Conservation (phyloP, 768 basidiomycete genomes). For the Boletellus emodensis region DNA sequence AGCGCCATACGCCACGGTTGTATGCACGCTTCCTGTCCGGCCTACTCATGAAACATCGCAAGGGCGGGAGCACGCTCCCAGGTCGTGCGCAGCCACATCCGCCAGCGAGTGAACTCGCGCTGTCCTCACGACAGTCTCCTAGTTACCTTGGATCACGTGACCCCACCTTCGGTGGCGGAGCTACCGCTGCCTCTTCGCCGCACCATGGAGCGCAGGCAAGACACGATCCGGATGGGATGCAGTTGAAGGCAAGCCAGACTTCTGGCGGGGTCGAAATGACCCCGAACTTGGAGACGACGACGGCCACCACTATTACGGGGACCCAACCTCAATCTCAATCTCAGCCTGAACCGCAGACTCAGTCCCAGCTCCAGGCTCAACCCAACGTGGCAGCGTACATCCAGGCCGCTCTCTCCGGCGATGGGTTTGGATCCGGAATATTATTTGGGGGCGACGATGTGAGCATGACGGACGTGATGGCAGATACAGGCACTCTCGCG, state of each 20-base stretch:
- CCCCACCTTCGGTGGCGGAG: background rate
- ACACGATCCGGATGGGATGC: slow-evolving; percentile 30
- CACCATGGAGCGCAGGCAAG: slow-evolving; percentile 14
- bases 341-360: too few species aligned
- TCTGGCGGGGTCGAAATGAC: background rate
- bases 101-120: slow-evolving; percentile 36
- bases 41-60: slow-evolving; percentile 66
- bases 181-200: background rate
- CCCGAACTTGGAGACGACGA: background rate
- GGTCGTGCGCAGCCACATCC: slow-evolving; percentile 52
- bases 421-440: background rate
- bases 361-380: background rate
- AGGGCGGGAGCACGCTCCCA: slow-evolving; percentile 53
- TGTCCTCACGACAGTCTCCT: slow-evolving; percentile 6
- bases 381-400: slow-evolving; percentile 45
- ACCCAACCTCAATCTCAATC: too few species aligned
- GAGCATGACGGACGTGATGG: slow-evolving; percentile 22
- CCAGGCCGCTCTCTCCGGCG: slow-evolving; percentile 21
- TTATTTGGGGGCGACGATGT: slow-evolving; percentile 13
- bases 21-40: slow-evolving; percentile 77
- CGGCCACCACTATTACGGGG: background rate
- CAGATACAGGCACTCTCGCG: slow-evolving; percentile 57
- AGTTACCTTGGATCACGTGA: slow-evolving; percentile 25
- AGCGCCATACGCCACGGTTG: slow-evolving; percentile 74
- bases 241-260: slow-evolving; percentile 19